Conservation (phyloP, 768 basidiomycete species). For the Suillus discolor region DNA sequence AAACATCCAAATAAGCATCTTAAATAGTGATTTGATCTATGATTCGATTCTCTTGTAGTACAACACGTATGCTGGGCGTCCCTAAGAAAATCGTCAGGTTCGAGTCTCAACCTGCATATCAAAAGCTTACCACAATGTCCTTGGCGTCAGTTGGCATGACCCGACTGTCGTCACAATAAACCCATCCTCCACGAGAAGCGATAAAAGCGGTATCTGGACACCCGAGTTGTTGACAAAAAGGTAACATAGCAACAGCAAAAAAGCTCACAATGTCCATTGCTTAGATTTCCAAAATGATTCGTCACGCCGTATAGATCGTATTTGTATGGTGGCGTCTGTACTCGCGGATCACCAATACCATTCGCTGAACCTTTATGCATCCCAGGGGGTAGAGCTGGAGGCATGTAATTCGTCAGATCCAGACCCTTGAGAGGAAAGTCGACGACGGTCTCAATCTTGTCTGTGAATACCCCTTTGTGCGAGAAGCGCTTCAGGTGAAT, state of each 20-base stretch:
- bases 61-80: slow-evolving; percentile 73
- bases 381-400: slow-evolving; percentile 71
- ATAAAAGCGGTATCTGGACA: slow-evolving; percentile 88
- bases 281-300: slow-evolving; percentile 93
- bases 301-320: slow-evolving; percentile 97
- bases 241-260: not conserved
- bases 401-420: slow-evolving; percentile 83
- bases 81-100: slow-evolving; percentile 46
- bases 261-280: slow-evolving; percentile 90
- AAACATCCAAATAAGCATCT: slow-evolving; percentile 9
- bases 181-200: slow-evolving; percentile 84
- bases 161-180: slow-evolving; percentile 93
- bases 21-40: slow-evolving; percentile 18
- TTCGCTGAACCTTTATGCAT: slow-evolving; percentile 53
- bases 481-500: slow-evolving; percentile 94
- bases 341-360: slow-evolving; percentile 61
- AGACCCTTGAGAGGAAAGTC: slow-evolving; percentile 77
- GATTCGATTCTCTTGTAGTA: slow-evolving; percentile 68
- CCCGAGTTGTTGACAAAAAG: not conserved
- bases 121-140: slow-evolving; percentile 75
- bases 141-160: slow-evolving; percentile 71
- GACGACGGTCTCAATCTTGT: slow-evolving; percentile 94
- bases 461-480: slow-evolving; percentile 87
- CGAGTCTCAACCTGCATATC: not conserved
- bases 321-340: slow-evolving; percentile 83